A percentile compares a stretch with the other conserved stretches of the same genome.
phyloP scores from a whole-genome alignment of 441 rosid genomes.

The Croton laevigatus region DNA sequence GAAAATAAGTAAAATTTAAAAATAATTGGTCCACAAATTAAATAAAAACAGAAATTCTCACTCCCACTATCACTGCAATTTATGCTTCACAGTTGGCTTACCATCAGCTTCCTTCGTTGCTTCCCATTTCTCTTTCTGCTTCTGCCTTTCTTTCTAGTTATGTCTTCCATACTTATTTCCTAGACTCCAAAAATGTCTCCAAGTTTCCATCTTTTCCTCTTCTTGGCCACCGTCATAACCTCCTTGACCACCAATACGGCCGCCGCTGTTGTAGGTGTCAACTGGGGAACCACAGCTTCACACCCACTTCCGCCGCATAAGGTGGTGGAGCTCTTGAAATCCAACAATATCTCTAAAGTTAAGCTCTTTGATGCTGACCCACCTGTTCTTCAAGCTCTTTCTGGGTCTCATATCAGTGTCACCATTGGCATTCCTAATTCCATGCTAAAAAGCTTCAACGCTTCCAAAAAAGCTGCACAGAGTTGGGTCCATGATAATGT shows the following conservation, averaged over 20 bases:
- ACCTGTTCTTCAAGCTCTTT: conserved; percentile 60
- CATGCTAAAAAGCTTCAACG: conserved; percentile 61
- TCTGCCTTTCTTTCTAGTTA: background rate
- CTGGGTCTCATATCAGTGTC: conserved; percentile 66
- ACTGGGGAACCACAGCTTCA: conserved; percentile 79
- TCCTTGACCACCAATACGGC: background rate
- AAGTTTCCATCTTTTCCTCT: conserved; percentile 22
- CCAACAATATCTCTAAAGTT: conserved; percentile 68
- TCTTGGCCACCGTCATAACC: conserved; percentile 24
- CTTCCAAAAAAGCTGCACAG: conserved; percentile 63
- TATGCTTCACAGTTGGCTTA: background rate
- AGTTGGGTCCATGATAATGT: conserved; percentile 95
- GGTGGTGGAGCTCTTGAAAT: conserved; percentile 78
- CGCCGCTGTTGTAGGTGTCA: conserved; percentile 52
- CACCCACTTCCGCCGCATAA: conserved; percentile 76
- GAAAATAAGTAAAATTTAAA: too few species aligned
- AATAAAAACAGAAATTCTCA: too few species aligned
- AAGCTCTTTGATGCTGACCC: conserved; percentile 85
- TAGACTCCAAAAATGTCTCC: conserved; percentile 19
- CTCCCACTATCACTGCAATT: background rate
- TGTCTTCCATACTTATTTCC: background rate
- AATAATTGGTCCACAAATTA: too few species aligned
- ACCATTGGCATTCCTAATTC: conserved; percentile 65
- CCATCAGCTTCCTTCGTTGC: background rate
- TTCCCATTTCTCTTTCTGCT: too few species aligned